phyloP scores from a whole-genome alignment of 306 rosid genomes.

The Cicer pinnatifidum region DNA sequence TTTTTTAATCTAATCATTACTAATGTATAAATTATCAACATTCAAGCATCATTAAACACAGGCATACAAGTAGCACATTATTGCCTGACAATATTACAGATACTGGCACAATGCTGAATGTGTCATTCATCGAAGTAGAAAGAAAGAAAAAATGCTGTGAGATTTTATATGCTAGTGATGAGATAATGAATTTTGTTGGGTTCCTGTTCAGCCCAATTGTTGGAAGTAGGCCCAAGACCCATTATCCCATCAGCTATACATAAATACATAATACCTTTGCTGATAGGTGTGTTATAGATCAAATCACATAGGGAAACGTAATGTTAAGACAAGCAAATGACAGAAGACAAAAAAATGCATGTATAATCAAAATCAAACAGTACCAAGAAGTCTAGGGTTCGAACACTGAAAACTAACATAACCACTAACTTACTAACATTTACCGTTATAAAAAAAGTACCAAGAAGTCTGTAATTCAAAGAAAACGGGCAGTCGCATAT shows the following conservation, averaged over 20 bases:
- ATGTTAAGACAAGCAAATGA: constrained; percentile 9
- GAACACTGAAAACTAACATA: neutral
- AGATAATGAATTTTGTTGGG: neutral
- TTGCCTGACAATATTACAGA: constrained; percentile 28
- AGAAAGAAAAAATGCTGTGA: neutral
- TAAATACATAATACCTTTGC: constrained; percentile 1
- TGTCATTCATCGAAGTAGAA: constrained; percentile 17
- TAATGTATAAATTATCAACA: constrained; percentile 10
- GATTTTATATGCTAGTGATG: neutral
- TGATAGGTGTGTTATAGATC: neutral
- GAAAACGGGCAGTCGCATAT: constrained; percentile 14
- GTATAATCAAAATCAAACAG: constrained; percentile 17
- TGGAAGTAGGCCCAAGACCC: neutral
- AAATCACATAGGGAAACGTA: constrained; percentile 1
- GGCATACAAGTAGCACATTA: constrained; percentile 11
- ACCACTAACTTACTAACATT: neutral
- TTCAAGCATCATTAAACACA: constrained; percentile 36
- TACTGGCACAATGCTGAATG: constrained; percentile 28
- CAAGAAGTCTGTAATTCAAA: constrained; percentile 4
- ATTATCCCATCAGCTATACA: constrained; percentile 9
- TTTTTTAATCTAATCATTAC: constrained; percentile 12
- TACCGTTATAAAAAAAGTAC: neutral
- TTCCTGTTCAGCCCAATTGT: neutral
- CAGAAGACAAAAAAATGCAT: neutral
- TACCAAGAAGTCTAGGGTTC: neutral